phyloP scores from a whole-genome alignment of 1,284 basidiomycete genomes.

The Cutaneotrichosporon sp. region DNA sequence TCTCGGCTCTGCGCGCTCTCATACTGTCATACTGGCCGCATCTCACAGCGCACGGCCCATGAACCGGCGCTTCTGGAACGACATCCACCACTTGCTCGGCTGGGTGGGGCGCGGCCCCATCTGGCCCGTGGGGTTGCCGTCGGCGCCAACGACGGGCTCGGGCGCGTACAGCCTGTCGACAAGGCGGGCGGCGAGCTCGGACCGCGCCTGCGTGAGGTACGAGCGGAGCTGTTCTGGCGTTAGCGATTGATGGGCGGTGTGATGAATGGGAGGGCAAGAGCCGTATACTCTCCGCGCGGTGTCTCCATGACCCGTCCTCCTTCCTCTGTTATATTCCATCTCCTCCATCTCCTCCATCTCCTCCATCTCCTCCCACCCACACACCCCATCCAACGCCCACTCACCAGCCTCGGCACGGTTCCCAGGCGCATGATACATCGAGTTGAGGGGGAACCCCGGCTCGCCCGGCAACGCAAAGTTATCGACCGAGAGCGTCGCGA shows the following conservation, averaged over 20 bases:
- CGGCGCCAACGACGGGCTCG: slow-evolving; percentile 47
- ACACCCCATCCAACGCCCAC: slow-evolving; percentile 35
- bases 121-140: slow-evolving; percentile 60
- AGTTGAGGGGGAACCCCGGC: slow-evolving; percentile 89
- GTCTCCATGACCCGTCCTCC: too few species aligned
- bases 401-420: slow-evolving; percentile 79
- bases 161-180: slow-evolving; percentile 76
- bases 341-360: neutral
- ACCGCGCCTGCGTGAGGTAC: slow-evolving; percentile 88
- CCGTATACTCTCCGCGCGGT: too few species aligned
- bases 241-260: slow-evolving; percentile 1
- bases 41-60: slow-evolving; percentile 23
- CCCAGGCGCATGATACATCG: slow-evolving; percentile 80
- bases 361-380: neutral
- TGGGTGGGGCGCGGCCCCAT: slow-evolving; percentile 55
- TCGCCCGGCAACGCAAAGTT: slow-evolving; percentile 93
- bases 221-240: slow-evolving; percentile 62
- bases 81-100: slow-evolving; percentile 99
- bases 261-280: too few species aligned
- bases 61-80: slow-evolving; percentile 82
- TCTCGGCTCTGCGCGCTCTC: neutral
- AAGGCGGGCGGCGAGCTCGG: slow-evolving; percentile 82
- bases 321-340: too few species aligned
- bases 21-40: neutral
- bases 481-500: slow-evolving; percentile 90